Conservation (phyloP, 2,329 filamentous ascomycete species). For the Aspergillus hiratsukae region DNA sequence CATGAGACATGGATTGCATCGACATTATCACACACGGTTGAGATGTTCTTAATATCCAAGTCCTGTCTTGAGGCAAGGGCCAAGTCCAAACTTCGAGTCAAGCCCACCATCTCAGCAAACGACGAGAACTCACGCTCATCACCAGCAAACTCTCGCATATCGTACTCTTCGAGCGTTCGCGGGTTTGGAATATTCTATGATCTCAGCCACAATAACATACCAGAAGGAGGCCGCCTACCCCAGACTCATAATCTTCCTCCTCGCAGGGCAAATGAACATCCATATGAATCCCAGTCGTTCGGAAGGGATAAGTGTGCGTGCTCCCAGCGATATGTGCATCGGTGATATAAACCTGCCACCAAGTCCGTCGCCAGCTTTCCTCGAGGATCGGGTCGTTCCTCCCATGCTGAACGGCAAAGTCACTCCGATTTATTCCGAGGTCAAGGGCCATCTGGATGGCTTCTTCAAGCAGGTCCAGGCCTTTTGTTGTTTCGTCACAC, state of each 20-base stretch:
- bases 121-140: slow-evolving; percentile 24
- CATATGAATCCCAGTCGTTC: slow-evolving; percentile 16
- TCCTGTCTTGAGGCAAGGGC: slow-evolving; percentile 18
- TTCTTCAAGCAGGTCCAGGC: slow-evolving; percentile 6
- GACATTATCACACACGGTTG: slow-evolving; percentile 17
- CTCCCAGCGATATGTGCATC: slow-evolving; percentile 74
- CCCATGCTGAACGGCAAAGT: not conserved
- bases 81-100: slow-evolving; percentile 18
- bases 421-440: slow-evolving; percentile 9
- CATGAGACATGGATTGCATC: slow-evolving; percentile 37
- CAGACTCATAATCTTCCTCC: slow-evolving; percentile 20
- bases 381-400: slow-evolving; percentile 10
- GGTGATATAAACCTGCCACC: slow-evolving; percentile 54
- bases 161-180: slow-evolving; percentile 26
- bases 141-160: slow-evolving; percentile 25
- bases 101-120: slow-evolving; percentile 25
- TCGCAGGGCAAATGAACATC: slow-evolving; percentile 26
- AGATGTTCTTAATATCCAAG: slow-evolving; percentile 8
- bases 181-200: slow-evolving; percentile 21
- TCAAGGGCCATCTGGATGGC: slow-evolving; percentile 8
- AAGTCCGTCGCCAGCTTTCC: slow-evolving; percentile 44
- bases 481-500: slow-evolving; percentile 10
- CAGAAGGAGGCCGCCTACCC: slow-evolving; percentile 10
- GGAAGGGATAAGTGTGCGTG: slow-evolving; percentile 20
- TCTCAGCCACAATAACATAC: not conserved